Evolutionary conservation across 78 protist genomes (phyloP).

Genomic region (Pigoraptor vietnamica): DNA sequence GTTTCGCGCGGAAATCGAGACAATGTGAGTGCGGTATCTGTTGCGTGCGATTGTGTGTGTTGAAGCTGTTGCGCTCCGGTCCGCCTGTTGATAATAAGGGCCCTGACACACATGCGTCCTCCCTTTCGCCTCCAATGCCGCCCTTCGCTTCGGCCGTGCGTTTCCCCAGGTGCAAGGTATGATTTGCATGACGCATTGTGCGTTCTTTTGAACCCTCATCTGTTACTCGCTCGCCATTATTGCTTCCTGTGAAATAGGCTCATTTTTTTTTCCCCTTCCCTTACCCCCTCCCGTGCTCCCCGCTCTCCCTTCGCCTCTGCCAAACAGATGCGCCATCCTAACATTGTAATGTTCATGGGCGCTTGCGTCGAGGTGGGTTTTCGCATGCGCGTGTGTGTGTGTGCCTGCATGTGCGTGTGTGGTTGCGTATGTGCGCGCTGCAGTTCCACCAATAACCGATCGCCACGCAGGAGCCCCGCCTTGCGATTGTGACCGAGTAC

Average conservation of each 20-base stretch:
- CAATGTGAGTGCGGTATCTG: not conserved
- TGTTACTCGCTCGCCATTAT: not conserved
- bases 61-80: not conserved
- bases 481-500: not conserved
- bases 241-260: not conserved
- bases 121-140: not conserved
- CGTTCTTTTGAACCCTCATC: too few relatives aligned
- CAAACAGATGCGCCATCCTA: not conserved
- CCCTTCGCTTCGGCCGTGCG: not conserved
- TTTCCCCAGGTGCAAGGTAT: not conserved
- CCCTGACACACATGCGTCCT: not conserved
- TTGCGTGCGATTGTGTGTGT: not conserved
- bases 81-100: not conserved
- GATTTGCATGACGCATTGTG: not conserved
- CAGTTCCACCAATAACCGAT: not conserved
- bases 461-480: not conserved
- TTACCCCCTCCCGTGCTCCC: not conserved
- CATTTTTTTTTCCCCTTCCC: not conserved
- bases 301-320: not conserved
- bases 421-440: not conserved
- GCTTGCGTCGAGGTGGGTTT: not conserved
- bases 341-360: not conserved
- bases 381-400: not conserved
- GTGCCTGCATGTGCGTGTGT: not conserved
- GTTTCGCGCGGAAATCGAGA: not conserved